Conservation (phyloP, 208 protist genomes). For the Sergeia podlipaevii region DNA sequence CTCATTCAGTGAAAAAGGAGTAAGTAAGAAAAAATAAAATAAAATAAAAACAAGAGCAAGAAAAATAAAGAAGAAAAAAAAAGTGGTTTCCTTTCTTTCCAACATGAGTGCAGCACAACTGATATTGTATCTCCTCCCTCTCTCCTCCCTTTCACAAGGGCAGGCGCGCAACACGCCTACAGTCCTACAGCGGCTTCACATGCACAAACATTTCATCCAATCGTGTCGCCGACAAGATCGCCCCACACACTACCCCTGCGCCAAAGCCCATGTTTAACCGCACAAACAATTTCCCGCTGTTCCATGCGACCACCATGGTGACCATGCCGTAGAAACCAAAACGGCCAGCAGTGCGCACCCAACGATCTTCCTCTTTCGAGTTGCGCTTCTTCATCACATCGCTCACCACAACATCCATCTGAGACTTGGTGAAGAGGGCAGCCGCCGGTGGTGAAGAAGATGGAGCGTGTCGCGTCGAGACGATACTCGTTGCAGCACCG, state of each 20-base stretch:
- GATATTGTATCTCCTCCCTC: too few relatives aligned
- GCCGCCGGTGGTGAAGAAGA: neutral
- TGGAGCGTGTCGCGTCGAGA: neutral
- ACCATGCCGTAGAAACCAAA: constrained; percentile 50
- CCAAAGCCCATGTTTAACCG: constrained; percentile 66
- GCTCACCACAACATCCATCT: constrained; percentile 64
- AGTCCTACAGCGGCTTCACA: too few relatives aligned
- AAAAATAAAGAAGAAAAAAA: too few relatives aligned
- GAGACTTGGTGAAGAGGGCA: constrained; percentile 42
- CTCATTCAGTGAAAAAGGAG: too few relatives aligned
- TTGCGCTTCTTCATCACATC: constrained; percentile 30
- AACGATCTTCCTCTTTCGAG: constrained; percentile 58
- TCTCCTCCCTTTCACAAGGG: neutral
- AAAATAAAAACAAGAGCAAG: too few relatives aligned
- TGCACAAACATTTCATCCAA: constrained; percentile 55
- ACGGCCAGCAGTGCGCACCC: constrained; percentile 48
- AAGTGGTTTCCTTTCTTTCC: too few relatives aligned
- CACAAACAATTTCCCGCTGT: constrained; percentile 51
- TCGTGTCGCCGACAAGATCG: constrained; percentile 40
- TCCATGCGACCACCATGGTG: constrained; percentile 69
- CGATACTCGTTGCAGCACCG: neutral
- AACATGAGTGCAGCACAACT: too few relatives aligned
- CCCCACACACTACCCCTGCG: constrained; percentile 39
- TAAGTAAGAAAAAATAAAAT: too few relatives aligned
- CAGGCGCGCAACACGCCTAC: too few relatives aligned